phyloP scores from a whole-genome alignment of 345 rosid species.

The Dipteronia sinensis region DNA sequence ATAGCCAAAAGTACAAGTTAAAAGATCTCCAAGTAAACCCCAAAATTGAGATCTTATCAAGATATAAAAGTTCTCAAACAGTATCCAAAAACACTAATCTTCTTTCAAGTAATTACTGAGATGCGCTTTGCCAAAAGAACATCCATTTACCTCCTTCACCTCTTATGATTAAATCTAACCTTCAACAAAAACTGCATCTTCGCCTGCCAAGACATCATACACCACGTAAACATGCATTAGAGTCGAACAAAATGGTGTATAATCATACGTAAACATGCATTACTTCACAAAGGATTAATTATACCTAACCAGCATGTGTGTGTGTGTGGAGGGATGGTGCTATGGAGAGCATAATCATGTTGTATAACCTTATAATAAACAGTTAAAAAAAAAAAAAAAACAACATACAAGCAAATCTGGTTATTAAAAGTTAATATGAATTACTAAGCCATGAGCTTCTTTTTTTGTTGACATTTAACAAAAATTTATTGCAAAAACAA shows the following conservation, averaged over 20 bases:
- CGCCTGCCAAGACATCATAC: constrained; percentile 46
- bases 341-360: neutral
- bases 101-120: neutral
- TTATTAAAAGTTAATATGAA: neutral
- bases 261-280: constrained; percentile 4
- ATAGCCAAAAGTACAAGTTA: constrained; percentile 21
- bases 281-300: neutral
- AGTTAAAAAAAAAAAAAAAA: too few relatives aligned
- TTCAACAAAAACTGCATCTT: constrained; percentile 78
- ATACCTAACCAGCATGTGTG: neutral
- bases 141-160: constrained; percentile 33
- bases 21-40: constrained; percentile 50
- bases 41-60: constrained; percentile 49
- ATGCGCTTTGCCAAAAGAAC: constrained; percentile 7
- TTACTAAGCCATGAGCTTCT: neutral
- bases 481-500: neutral
- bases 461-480: too few relatives aligned
- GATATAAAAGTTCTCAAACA: neutral
- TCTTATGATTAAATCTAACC: constrained; percentile 79
- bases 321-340: neutral
- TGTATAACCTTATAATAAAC: neutral
- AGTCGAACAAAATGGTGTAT: neutral
- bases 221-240: neutral
- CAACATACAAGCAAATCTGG: neutral
- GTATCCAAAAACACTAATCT: neutral